Evolutionary conservation across 345 rosid genomes (phyloP), one percentile per base, ranked within the genome.

Genomic region (Gossypium bickii): DNA sequence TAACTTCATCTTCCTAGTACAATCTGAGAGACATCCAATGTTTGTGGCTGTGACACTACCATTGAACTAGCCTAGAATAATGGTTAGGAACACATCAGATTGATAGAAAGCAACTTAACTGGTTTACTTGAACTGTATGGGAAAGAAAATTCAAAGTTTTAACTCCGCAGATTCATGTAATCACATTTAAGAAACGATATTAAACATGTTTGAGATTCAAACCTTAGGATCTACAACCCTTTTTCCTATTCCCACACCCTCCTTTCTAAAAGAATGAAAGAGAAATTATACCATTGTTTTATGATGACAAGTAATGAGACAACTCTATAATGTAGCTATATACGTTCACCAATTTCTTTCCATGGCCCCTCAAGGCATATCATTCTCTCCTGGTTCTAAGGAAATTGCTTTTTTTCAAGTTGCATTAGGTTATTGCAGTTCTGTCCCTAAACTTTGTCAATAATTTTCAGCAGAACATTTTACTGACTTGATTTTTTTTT

Each of bases 291-390:
- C 15, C 10, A 6, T 1, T n/a, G 22, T 64, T n/a, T 38, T 8
- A 20, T 16, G 11, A 63, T 2, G 48, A 17, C n/a, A 56, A 47
- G 12, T 47, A 47, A 64, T n/a, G 49, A 24, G 51, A 64, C 27
- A 64, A 64, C 24, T 38, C 48, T 34, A 64, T 64, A 34, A 34
- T 34, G 49, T n/a, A 45, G 27, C 25, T 41, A 17, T 25, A 2
- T 8, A 34, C 5, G 7, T 34, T 64, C 13, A 41, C 3, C 15
- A 17, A n/a, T 63, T 38, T n/a, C 68, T 45, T 47, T 59, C 43
- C 41, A 60, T 63, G 67, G 67, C 48, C 67, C 67, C 67, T 63
- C 48, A 63, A 63, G 13, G 12, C 67, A 9, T 53, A n/a, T 63
- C 48, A 10, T 15, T 2, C 62, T 22, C 29, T 57, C 29, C 62